Base-by-base conservation (phyloP, 129 eudicot species). In the Artemisia annua region DNA sequence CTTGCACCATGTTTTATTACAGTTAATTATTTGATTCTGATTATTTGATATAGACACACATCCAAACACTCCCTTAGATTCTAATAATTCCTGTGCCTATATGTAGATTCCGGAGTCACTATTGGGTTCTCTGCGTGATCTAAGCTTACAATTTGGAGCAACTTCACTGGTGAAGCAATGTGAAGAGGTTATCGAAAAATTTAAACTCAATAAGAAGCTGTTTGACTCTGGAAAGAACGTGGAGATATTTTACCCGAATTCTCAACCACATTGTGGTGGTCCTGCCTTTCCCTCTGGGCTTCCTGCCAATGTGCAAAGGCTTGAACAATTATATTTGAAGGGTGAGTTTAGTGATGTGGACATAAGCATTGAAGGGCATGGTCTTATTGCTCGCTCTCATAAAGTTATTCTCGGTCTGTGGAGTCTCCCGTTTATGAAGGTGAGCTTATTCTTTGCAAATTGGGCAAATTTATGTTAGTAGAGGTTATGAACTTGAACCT, bases 381-480 rank as follows among this genome's bases (percentile, higher is more conserved):
- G 83, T 62, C 64, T 72, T 67, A 57, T 86, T 65, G 81, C 82
- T 48, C 82, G 76, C 63, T 81, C 93, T 50, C 99, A 94, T 82
- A 90, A 89, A 84, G 84, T 94, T 75, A 80, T 94, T 54, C 92
- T 94, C 30, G 84, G 96, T 75, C 76, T 88, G 75, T 90, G 99
- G 99, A 94, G 99, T 79, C 74, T 77, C 56, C 99, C 99, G 1
- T 90, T 94, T 66, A 82, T 85, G 79, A 94, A 94, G 97, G 99
- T 90, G 73, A 77, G 80, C 28, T 19, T 75, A 70, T 10, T 7
- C 48, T 12, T 20, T 2, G 11, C 58, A 12, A 9, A 19, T 39
- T 8, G 9, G 44, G 44, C 8, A 35, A 35, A 35, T 35, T 35
- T 6, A 35, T 35, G 43, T 35, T 35, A 35, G 43, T 35, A 7